A percentile compares a stretch with the other conserved stretches of the same genome.
These are phyloP conservation scores for Tephrocybe sp. DNA, from an alignment of 768 basidiomycete genomes.

Conservation along the genomic window DNA sequence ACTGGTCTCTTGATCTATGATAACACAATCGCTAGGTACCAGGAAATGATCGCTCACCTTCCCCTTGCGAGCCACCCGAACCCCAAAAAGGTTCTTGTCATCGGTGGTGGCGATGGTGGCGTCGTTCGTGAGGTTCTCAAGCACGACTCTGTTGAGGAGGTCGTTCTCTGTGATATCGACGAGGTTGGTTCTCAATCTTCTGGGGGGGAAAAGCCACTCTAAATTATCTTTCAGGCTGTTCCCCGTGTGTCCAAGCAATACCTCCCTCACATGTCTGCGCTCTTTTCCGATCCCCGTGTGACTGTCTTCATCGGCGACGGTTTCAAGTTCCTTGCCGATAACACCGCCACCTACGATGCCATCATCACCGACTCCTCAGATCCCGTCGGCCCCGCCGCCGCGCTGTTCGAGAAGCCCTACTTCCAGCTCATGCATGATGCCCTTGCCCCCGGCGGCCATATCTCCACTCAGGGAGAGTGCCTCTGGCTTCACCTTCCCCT, in stretches of 20 bases:
- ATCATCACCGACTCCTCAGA: conserved; percentile 99
- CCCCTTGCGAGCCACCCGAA: conserved; percentile 97
- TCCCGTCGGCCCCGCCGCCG: conserved; percentile 92
- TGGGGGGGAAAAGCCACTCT: neutral
- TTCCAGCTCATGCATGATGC: conserved; percentile 93
- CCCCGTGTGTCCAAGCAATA: conserved; percentile 91
- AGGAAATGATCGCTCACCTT: conserved; percentile 98
- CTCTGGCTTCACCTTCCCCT: conserved; percentile 92
- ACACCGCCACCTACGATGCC: conserved; percentile 88
- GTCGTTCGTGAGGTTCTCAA: conserved; percentile 97
- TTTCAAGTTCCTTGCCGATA: conserved; percentile 93
- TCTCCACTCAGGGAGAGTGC: conserved; percentile 95
- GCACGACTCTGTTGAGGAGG: conserved; percentile 86
- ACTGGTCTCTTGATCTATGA: conserved; percentile 1
- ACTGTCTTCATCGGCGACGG: conserved; percentile 90
- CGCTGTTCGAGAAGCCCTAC: conserved; percentile 96
- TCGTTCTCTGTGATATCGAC: conserved; percentile 97
- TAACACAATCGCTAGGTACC: conserved; percentile 63
- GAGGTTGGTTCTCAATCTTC: conserved; percentile 51
- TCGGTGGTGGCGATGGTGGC: conserved; percentile 98
- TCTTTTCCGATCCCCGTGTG: conserved; percentile 80
- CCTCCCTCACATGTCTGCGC: conserved; percentile 91
- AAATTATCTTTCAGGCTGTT: conserved; percentile 62
- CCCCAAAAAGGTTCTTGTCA: conserved; percentile 94
- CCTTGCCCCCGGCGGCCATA: conserved; percentile 84